Base-by-base conservation (phyloP, 2,329 filamentous ascomycete species). In the Elsinoe perseae region DNA sequence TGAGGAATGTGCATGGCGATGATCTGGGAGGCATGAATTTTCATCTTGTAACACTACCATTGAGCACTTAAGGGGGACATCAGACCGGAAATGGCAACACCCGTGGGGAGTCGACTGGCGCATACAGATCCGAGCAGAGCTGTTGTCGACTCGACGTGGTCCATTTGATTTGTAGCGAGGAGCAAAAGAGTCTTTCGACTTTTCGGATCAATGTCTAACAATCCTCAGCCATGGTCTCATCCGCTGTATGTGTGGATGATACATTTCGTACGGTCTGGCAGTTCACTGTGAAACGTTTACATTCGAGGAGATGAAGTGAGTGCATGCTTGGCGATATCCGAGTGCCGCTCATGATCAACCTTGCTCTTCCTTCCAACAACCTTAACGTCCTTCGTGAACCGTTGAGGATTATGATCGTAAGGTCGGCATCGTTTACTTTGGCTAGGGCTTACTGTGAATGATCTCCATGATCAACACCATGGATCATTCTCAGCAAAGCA, bases 191-290 rank as follows among this genome's bases (percentile, higher is more conserved):
- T 34, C 48, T 14, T 52, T 52, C 38, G 48, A 38, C 48, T 52
- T 52, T 44, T 52, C 30, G 48, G 48, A 52, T 52, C 48, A 52
- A 52, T 52, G 48, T 52, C 48, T 52, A 52, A 52, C 28, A 38
- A 18, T 52, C 36, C 14, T 25, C 32, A 34, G 23, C 32, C 48
- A 52, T 52, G 48, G 16, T 32, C 30, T 34, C 12, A 34, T 34
- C 6, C 20, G 25, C 25, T n/a, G 16, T 32, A 16, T 16, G 12
- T 20, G 5, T 30, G 43, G 21, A 28, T 48, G 21, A 48, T 28
- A 30, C 43, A 18, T 2, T 23, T 23, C 40, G 18, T 12, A 16
- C 9, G 21, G 40, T 23, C 9, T 21, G 18, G 40, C 9, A 23
- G 40, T 36, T 23, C 40, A 43, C 40, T 21, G 18, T 43, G 40